Percentiles rank a stretch among this genome's conserved stretches.
Evolutionary conservation across 2,329 filamentous ascomycete species (phyloP).

Genomic region (Thielaviopsis punctulata): DNA sequence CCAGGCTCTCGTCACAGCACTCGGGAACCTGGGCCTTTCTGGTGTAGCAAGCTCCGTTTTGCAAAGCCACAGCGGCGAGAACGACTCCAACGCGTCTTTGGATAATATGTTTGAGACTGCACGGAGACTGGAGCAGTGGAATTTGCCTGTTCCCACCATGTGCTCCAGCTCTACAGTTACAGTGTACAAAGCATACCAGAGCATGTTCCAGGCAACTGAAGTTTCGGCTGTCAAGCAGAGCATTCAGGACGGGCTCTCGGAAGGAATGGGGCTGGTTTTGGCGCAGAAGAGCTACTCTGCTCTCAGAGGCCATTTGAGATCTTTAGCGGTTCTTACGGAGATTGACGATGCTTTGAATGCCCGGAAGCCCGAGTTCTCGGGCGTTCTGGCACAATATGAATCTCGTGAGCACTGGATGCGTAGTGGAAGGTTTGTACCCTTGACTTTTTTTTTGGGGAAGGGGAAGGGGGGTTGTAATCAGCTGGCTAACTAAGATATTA

Average conservation of each 20-base stretch:
- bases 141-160: conserved; percentile 55
- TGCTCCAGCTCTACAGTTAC: conserved; percentile 47
- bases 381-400: conserved; percentile 46
- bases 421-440: conserved; percentile 40
- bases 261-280: conserved; percentile 41
- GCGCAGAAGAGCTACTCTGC: conserved; percentile 30
- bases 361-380: conserved; percentile 42
- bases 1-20: conserved; percentile 54
- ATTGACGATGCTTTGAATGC: conserved; percentile 58
- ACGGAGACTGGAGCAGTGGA: conserved; percentile 77
- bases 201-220: conserved; percentile 50
- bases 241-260: conserved; percentile 45
- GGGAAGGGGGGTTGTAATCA: too few relatives aligned
- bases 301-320: conserved; percentile 38
- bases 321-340: conserved; percentile 60
- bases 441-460: neutral
- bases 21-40: conserved; percentile 67
- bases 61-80: conserved; percentile 45
- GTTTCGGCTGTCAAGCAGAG: conserved; percentile 33
- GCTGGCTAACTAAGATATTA: conserved; percentile 15
- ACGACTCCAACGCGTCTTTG: conserved; percentile 35
- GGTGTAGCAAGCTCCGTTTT: conserved; percentile 71
- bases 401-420: conserved; percentile 62
- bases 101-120: conserved; percentile 66
- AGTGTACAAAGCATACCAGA: conserved; percentile 67